Base-by-base conservation (phyloP, 495 filamentous ascomycete genomes). In the Xylaria nigripes region DNA sequence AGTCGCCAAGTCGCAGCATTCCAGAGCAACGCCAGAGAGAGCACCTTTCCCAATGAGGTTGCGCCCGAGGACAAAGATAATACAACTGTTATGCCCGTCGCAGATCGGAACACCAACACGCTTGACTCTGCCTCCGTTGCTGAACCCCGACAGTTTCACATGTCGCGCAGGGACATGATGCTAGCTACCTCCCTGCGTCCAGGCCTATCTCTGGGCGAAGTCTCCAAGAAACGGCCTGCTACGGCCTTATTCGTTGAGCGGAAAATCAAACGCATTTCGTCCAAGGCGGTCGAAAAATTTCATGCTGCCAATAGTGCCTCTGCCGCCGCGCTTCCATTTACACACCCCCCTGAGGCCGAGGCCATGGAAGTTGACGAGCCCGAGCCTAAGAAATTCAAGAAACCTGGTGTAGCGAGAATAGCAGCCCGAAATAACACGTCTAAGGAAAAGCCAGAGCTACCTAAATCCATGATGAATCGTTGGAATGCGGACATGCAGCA, bases 201-300 rank as follows among this genome's bases (percentile, higher is more conserved):
- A 29, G 47, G 22, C 25, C 55, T 54, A 22, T 52, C 45, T 24
- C 46, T 54, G 50, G 63, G 64, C 29, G 56, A 57, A 19, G 44
- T 63, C n/a, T 59, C 66, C 19, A 70, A 68, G 62, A 75, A 74
- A 50, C 68, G 69, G 45, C 51, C 62, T 30, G 63, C 58, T 0
- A 56, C 74, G 6, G 68, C 74, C 6, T 55, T 78, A 7, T 81
- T 81, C 48, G 62, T 81, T 9, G 77, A 81, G 57, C 67, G 76
- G 5, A 68, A 60, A 27, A 60, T 64, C 27, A 77, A 72, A 64
- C 45, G 50, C 13, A 54, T 67, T 4, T 51, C 64, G 6, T 51
- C 64, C 0, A 64, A 54, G 6, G 44, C 48, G 2, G 2, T 57
- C 13, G 27, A 57, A 27, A 67, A 64, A 43, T 40, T 58, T 18